Base-by-base conservation (phyloP, 2,329 filamentous ascomycete genomes). In the Cladosporium sp. region DNA sequence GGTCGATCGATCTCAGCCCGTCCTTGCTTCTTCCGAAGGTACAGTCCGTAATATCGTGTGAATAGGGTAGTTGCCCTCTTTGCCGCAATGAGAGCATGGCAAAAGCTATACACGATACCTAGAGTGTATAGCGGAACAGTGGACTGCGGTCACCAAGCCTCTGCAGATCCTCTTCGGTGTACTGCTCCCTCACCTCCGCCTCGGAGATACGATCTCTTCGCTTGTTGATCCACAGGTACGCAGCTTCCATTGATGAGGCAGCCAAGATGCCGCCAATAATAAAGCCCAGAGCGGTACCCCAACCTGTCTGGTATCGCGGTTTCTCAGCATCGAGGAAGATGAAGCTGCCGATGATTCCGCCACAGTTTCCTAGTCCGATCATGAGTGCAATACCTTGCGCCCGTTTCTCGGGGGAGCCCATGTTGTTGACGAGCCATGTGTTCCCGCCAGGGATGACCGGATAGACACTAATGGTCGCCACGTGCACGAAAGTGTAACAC, bases 221-320 rank as follows among this genome's bases (percentile, higher is more conserved):
- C 58, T 70, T 71, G 51, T 79, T 79, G 28, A 75, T 71, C 32
- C 63, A 69, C 66, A 67, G 69, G 59, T 73, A 76, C 43, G 62
- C 58, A 16, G 54, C 30, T 18, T 57, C 28, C 16, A 68, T 64
- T 1, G 60, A 43, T 25, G 73, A 68, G 2, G 69, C 65, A 48
- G 76, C 65, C 14, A 71, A 32, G 11, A 73, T 68, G 18, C 73
- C 62, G 18, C 65, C 71, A 63, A 72, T 63, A 14, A 70, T 48
- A 1, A 71, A 67, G 10, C 57, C 65, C 39, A 65, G 34, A 21
- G 60, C 64, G 10, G 62, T 23, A 67, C 80, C 76, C 68, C 85
- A 83, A 0, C 83, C 83, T 1, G 84, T 77, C 7, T 79, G 74
- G 66, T 84, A 85, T 18, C 78, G 77, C 0, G 83, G 83, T 1